These are phyloP conservation scores for Trametes coccinea DNA, from an alignment of 768 basidiomycete species.

Conservation along the genomic window DNA sequence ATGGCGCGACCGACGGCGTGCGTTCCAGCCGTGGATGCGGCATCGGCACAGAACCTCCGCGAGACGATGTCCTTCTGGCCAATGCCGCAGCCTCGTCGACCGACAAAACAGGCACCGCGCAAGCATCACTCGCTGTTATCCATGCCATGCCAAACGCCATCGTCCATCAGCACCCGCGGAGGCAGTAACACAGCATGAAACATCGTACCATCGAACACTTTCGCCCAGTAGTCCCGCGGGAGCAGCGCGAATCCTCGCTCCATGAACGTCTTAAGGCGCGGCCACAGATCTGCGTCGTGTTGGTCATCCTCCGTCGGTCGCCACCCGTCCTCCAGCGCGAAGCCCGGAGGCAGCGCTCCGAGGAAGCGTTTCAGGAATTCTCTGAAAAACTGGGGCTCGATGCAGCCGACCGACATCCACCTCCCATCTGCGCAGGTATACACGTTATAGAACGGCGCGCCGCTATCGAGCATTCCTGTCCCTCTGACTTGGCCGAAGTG, in stretches of 20 bases:
- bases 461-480: constrained; percentile 58
- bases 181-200: not conserved
- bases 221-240: constrained; percentile 68
- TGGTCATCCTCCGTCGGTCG: constrained; percentile 50
- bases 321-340: constrained; percentile 53
- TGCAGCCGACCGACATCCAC: constrained; percentile 76
- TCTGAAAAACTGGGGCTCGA: constrained; percentile 73
- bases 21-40: constrained; percentile 28
- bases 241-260: constrained; percentile 60
- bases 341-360: constrained; percentile 46
- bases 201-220: constrained; percentile 60
- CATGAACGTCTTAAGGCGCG: constrained; percentile 55
- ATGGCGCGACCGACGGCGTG: constrained; percentile 21
- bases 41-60: constrained; percentile 3
- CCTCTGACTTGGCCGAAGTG: constrained; percentile 7
- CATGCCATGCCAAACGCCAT: not conserved
- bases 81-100: constrained; percentile 58
- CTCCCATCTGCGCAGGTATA: constrained; percentile 72
- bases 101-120: constrained; percentile 66
- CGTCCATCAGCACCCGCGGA: not conserved
- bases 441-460: constrained; percentile 74
- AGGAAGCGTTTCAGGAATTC: constrained; percentile 59
- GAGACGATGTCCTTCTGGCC: constrained; percentile 24
- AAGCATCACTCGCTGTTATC: constrained; percentile 64
- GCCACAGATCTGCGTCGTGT: constrained; percentile 53